Evolutionary conservation across 129 eudicot species (phyloP).

Genomic region (Centaurea solstitialis): DNA sequence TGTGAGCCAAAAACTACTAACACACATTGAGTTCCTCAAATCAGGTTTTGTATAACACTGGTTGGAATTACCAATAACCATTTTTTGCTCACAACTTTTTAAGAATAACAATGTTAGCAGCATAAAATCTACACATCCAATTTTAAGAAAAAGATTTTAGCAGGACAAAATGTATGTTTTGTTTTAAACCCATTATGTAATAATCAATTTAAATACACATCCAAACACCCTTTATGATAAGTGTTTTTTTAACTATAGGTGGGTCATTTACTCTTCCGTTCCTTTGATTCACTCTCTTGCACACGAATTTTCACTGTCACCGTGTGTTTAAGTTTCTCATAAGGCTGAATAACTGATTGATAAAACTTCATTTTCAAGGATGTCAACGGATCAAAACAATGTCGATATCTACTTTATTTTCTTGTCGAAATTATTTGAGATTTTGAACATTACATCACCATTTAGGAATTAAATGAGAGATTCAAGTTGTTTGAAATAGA

Average conservation of each 20-base stretch:
- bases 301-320: background rate
- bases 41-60: too few species aligned
- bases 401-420: constrained; percentile 7
- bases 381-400: constrained; percentile 9
- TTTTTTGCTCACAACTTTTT: too few species aligned
- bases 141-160: background rate
- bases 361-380: constrained; percentile 6
- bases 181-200: background rate
- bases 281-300: background rate
- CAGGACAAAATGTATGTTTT: background rate
- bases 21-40: too few species aligned
- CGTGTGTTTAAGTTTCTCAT: background rate
- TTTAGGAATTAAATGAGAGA: background rate
- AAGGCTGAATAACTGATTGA: background rate
- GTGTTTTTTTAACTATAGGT: background rate
- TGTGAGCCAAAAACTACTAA: too few species aligned
- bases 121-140: too few species aligned
- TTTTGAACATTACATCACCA: background rate
- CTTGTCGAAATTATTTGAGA: constrained; percentile 8
- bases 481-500: constrained; percentile 2
- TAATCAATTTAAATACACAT: background rate
- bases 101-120: too few species aligned
- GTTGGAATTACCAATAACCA: too few species aligned
- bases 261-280: background rate
- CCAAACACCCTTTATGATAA: background rate